A percentile compares a stretch with the other conserved stretches of the same genome.
These are phyloP conservation scores for Psidium guajava DNA, from an alignment of 345 rosid genomes.

Conservation along the genomic window DNA sequence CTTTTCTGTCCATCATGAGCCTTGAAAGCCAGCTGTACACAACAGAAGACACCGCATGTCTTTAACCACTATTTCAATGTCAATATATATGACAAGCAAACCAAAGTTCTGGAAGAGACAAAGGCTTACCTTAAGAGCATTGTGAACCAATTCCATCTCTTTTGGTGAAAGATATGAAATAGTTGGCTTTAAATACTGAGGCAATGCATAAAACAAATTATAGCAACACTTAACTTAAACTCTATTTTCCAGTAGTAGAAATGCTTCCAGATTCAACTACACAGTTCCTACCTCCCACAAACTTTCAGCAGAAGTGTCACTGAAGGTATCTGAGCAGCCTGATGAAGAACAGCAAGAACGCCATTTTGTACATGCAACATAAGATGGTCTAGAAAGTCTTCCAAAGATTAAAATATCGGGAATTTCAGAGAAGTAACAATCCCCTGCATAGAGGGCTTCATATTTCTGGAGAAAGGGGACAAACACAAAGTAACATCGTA, in stretches of 20 bases:
- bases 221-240: background rate
- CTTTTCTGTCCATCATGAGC: conserved; percentile 97
- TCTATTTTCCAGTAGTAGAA: background rate
- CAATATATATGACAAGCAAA: background rate
- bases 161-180: conserved; percentile 69
- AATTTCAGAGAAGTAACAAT: conserved; percentile 21
- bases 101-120: conserved; percentile 1
- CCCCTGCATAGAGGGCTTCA: conserved; percentile 26
- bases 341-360: conserved; percentile 33
- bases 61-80: background rate
- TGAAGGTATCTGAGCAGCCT: conserved; percentile 23
- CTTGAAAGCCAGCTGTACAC: conserved; percentile 79
- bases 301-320: conserved; percentile 55
- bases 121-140: conserved; percentile 62
- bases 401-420: conserved; percentile 20
- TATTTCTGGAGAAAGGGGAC: conserved; percentile 29
- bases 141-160: conserved; percentile 72
- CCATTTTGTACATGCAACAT: conserved; percentile 46
- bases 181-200: conserved; percentile 53
- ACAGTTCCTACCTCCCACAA: conserved; percentile 79
- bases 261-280: background rate
- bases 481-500: conserved; percentile 2
- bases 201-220: conserved; percentile 9
- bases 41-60: conserved; percentile 17
- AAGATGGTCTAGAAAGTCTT: conserved; percentile 28